Percentiles rank a stretch among this genome's conserved stretches.
Evolutionary conservation across 2,329 filamentous ascomycete genomes (phyloP).

Genomic region (Graphilbum fragrans): DNA sequence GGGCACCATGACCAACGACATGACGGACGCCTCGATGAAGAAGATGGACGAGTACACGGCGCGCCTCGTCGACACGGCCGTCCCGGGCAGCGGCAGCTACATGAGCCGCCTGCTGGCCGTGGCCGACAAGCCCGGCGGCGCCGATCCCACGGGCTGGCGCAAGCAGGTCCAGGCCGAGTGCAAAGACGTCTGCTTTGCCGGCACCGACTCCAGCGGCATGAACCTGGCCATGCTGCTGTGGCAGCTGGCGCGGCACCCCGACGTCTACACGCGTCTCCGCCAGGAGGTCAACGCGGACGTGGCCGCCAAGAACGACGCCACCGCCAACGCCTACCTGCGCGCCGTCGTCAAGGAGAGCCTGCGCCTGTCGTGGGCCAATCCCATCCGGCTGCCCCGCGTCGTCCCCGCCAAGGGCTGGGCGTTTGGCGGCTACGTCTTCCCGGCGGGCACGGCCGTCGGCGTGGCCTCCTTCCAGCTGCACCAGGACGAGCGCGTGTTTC

Average conservation of each 20-base stretch:
- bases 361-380: slow-evolving; percentile 9
- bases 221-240: slow-evolving; percentile 7
- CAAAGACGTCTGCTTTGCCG: slow-evolving; percentile 9
- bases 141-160: not conserved
- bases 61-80: slow-evolving; percentile 1
- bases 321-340: slow-evolving; percentile 5
- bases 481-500: slow-evolving; percentile 11
- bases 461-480: slow-evolving; percentile 11
- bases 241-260: slow-evolving; percentile 1
- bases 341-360: slow-evolving; percentile 10
- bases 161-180: slow-evolving; percentile 5
- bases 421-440: slow-evolving; percentile 11
- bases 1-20: not conserved
- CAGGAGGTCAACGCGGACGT: not conserved
- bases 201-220: slow-evolving; percentile 9
- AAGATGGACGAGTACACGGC: slow-evolving; percentile 4
- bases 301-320: not conserved
- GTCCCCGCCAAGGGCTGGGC: slow-evolving; percentile 4
- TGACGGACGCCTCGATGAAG: slow-evolving; percentile 1
- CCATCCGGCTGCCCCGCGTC: slow-evolving; percentile 7
- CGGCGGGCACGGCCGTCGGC: slow-evolving; percentile 12
- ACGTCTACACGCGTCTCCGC: not conserved
- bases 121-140: not conserved
- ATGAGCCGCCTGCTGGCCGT: slow-evolving; percentile 3
- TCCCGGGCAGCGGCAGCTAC: slow-evolving; percentile 3